These are phyloP conservation scores for Ochromonas danica DNA, from an alignment of 108 stramenopile species.

Conservation along the genomic window DNA sequence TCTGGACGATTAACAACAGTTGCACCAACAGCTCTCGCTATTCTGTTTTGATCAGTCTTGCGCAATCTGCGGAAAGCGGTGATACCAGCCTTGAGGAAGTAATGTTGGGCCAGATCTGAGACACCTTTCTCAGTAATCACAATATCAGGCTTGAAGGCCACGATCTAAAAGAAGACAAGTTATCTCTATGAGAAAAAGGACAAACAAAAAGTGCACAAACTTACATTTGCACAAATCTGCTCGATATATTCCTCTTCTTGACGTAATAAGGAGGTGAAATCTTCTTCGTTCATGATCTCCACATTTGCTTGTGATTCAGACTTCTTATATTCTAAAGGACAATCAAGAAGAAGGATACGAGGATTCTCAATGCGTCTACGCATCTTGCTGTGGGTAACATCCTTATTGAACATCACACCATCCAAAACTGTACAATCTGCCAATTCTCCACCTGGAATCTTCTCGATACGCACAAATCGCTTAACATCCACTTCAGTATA, in stretches of 20 bases:
- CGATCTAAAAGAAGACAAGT: constrained; percentile 77
- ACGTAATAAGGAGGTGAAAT: constrained; percentile 95
- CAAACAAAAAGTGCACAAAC: background rate
- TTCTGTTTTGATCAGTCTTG: constrained; percentile 99
- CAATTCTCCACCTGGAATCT: constrained; percentile 96
- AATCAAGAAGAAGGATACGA: constrained; percentile 92
- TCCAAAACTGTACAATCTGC: constrained; percentile 84
- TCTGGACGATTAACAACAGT: constrained; percentile 96
- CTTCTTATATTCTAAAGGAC: constrained; percentile 99
- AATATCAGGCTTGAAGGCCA: constrained; percentile 94
- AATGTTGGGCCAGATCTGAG: constrained; percentile 98
- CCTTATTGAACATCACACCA: constrained; percentile 99
- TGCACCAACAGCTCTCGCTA: constrained; percentile 94
- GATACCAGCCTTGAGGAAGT: constrained; percentile 94
- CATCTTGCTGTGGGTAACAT: constrained; percentile 97
- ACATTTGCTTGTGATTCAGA: constrained; percentile 97
- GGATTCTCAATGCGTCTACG: constrained; percentile 95
- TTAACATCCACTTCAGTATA: constrained; percentile 92
- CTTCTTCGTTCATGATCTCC: constrained; percentile 96
- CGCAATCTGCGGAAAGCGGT: constrained; percentile 94
- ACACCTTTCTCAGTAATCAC: constrained; percentile 99
- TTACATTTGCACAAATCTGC: constrained; percentile 79
- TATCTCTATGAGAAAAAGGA: background rate
- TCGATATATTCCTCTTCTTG: constrained; percentile 99
- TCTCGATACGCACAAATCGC: constrained; percentile 98